phyloP scores from a whole-genome alignment of 192 early-diverging fungal species.

The Pilobolus umbonatus region DNA sequence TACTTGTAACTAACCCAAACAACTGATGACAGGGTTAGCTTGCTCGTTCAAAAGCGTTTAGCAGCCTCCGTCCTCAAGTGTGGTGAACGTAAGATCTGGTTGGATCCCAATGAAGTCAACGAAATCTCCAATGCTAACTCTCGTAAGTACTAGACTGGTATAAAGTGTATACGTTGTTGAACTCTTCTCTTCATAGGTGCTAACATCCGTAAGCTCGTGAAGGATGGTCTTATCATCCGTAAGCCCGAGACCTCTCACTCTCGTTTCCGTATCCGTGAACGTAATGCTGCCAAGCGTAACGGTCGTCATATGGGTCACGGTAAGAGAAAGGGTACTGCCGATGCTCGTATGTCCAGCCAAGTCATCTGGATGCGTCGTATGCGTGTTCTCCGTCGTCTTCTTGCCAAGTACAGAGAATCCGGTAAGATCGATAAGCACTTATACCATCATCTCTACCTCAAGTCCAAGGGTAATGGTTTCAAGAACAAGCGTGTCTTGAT shows the following conservation, averaged over 20 bases:
- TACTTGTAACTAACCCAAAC: not conserved
- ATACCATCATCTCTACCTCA: conserved; percentile 92
- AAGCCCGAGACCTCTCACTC: conserved; percentile 87
- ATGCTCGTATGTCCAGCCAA: conserved; percentile 94
- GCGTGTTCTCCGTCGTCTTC: conserved; percentile 91
- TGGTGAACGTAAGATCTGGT: conserved; percentile 98
- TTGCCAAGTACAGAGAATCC: conserved; percentile 96
- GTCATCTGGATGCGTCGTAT: conserved; percentile 98
- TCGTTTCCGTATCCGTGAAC: conserved; percentile 90
- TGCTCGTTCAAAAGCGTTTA: conserved; percentile 89
- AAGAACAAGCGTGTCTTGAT: conserved; percentile 99
- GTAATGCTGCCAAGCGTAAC: conserved; percentile 89
- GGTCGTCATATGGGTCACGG: conserved; percentile 95
- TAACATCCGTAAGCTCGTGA: conserved; percentile 95
- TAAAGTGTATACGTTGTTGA: no score
- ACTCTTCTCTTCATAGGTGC: conserved; percentile 61
- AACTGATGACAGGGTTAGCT: conserved; percentile 56
- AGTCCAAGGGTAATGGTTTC: conserved; percentile 99
- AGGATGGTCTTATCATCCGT: conserved; percentile 95
- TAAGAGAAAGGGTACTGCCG: conserved; percentile 92
- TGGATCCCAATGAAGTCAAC: conserved; percentile 94
- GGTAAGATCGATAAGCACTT: conserved; percentile 98
- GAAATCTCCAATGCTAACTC: conserved; percentile 98
- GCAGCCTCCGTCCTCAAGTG: conserved; percentile 96
- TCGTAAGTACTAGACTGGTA: no score